Evolutionary conservation across 495 filamentous ascomycete species (phyloP).

Genomic region (Evernia prunastri): DNA sequence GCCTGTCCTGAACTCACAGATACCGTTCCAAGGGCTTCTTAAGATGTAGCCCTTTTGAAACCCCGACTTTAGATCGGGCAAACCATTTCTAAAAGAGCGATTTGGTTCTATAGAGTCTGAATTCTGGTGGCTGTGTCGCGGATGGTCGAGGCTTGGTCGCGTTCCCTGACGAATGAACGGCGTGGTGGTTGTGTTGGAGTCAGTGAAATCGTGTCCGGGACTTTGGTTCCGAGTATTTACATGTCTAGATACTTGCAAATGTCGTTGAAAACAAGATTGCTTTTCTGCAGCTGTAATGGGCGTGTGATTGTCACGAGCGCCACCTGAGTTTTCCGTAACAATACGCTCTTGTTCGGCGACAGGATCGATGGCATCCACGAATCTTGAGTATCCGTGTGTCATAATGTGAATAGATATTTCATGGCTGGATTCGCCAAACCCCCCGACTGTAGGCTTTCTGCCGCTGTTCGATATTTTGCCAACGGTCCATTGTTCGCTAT

Average conservation of each 20-base stretch:
- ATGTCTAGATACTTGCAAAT: conserved; percentile 7
- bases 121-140: conserved; percentile 14
- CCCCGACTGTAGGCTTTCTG: conserved; percentile 39
- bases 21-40: conserved; percentile 75
- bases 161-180: neutral
- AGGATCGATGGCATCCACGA: conserved; percentile 23
- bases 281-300: conserved; percentile 1
- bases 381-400: conserved; percentile 58
- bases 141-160: conserved; percentile 9
- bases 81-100: neutral
- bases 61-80: conserved; percentile 9
- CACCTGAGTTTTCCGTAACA: neutral
- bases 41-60: conserved; percentile 54
- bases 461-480: conserved; percentile 55
- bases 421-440: conserved; percentile 19
- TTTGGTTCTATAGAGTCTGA: conserved; percentile 5
- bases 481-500: conserved; percentile 84
- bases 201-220: neutral
- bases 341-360: neutral
- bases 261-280: conserved; percentile 6
- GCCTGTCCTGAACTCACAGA: conserved; percentile 74
- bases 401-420: conserved; percentile 54
- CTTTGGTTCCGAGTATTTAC: neutral
- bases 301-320: neutral
- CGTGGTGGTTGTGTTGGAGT: too few species aligned